These are phyloP conservation scores for Papiliotrema terrestris DNA, from an alignment of 1,284 basidiomycete species.

Conservation along the genomic window DNA sequence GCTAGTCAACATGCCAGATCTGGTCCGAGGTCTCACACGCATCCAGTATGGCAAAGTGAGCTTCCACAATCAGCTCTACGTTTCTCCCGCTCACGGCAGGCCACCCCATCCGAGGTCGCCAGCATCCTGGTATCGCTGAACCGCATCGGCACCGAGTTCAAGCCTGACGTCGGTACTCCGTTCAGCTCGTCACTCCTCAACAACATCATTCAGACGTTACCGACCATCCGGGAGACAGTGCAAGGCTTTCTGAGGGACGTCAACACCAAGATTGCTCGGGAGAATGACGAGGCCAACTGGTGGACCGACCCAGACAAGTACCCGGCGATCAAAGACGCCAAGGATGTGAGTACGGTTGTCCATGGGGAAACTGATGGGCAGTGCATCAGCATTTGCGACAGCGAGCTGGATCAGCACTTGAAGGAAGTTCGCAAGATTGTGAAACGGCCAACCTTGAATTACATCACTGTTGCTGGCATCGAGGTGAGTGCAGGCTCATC, in stretches of 20 bases:
- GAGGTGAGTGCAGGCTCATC: conserved; percentile 56
- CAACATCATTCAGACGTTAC: conserved; percentile 65
- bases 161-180: conserved; percentile 54
- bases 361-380: conserved; percentile 7
- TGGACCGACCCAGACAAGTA: conserved; percentile 72
- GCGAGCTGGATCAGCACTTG: conserved; percentile 73
- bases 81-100: conserved; percentile 52
- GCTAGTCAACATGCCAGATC: conserved; percentile 75
- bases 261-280: conserved; percentile 62
- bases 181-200: conserved; percentile 68
- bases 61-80: background rate
- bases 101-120: conserved; percentile 78
- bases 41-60: conserved; percentile 83
- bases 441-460: conserved; percentile 72
- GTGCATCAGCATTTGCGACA: conserved; percentile 54
- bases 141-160: conserved; percentile 67
- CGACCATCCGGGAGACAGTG: conserved; percentile 60
- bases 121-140: conserved; percentile 72
- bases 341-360: conserved; percentile 41
- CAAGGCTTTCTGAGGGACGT: conserved; percentile 60
- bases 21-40: conserved; percentile 80
- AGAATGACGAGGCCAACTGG: conserved; percentile 67
- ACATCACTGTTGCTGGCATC: conserved; percentile 62
- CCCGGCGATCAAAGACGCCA: conserved; percentile 60
- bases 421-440: conserved; percentile 68